Percentiles rank a stretch among this genome's conserved stretches.
These are phyloP conservation scores for Fraxinus platypoda DNA, from an alignment of 305 asterid genomes.

Conservation along the genomic window DNA sequence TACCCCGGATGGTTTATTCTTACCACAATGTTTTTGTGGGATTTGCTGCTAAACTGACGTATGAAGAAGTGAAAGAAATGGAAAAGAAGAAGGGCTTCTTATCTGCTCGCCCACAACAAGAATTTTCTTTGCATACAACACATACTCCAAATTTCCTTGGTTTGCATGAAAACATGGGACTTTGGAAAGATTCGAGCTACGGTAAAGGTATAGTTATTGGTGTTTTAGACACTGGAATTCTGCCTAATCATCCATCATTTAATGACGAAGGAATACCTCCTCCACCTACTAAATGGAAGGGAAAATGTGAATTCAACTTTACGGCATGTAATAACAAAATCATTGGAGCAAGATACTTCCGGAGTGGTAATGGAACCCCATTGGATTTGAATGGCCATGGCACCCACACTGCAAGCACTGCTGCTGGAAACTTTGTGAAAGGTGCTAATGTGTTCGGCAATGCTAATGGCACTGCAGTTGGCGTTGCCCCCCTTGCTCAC, in stretches of 20 bases:
- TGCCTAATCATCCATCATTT: constrained; percentile 40
- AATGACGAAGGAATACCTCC: constrained; percentile 45
- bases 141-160: constrained; percentile 46
- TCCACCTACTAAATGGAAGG: constrained; percentile 51
- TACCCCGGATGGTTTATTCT: constrained; percentile 27
- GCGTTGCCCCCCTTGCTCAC: constrained; percentile 41
- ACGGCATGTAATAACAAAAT: constrained; percentile 45
- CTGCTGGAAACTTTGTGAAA: constrained; percentile 37
- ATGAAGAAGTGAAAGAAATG: constrained; percentile 33
- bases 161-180: constrained; percentile 31
- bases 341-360: constrained; percentile 41
- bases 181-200: constrained; percentile 44
- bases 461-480: constrained; percentile 40
- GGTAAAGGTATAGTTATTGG: constrained; percentile 48
- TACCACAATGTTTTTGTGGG: constrained; percentile 45
- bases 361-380: background rate
- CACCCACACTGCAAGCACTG: constrained; percentile 44
- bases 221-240: constrained; percentile 40
- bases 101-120: constrained; percentile 33
- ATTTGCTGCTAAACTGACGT: constrained; percentile 47
- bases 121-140: constrained; percentile 36
- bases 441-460: constrained; percentile 34
- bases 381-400: constrained; percentile 39
- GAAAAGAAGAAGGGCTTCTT: constrained; percentile 34
- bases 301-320: constrained; percentile 31